Percentiles rank a stretch among this genome's conserved stretches.
phyloP scores from a whole-genome alignment of 2,329 filamentous ascomycete genomes.

The Penicillium sp. region DNA sequence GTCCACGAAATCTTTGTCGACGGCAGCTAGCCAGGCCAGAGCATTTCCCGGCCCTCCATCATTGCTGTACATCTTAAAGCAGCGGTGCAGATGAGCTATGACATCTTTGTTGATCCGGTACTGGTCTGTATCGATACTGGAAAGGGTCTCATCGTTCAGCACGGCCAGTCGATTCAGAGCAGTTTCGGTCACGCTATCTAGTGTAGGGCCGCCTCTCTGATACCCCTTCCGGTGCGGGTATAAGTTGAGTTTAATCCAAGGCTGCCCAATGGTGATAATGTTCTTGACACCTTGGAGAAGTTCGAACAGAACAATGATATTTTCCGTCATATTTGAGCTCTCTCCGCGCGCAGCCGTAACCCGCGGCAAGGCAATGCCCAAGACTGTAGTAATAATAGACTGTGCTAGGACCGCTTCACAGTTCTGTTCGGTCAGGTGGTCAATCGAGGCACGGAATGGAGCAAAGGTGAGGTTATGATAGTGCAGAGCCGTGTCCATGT shows the following conservation, averaged over 20 bases:
- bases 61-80: slow-evolving; percentile 27
- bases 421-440: slow-evolving; percentile 35
- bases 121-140: slow-evolving; percentile 25
- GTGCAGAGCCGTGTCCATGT: slow-evolving; percentile 38
- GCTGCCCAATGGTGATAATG: slow-evolving; percentile 31
- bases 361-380: slow-evolving; percentile 37
- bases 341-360: slow-evolving; percentile 32
- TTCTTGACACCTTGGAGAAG: slow-evolving; percentile 38
- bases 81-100: slow-evolving; percentile 28
- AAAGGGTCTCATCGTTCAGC: slow-evolving; percentile 31
- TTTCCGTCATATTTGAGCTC: slow-evolving; percentile 34
- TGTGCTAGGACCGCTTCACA: slow-evolving; percentile 41
- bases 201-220: slow-evolving; percentile 40
- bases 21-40: slow-evolving; percentile 35
- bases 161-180: slow-evolving; percentile 29
- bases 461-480: slow-evolving; percentile 38
- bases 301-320: slow-evolving; percentile 37
- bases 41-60: slow-evolving; percentile 31
- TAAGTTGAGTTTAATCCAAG: slow-evolving; percentile 52
- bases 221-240: slow-evolving; percentile 48
- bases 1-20: slow-evolving; percentile 34
- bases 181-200: slow-evolving; percentile 27
- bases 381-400: slow-evolving; percentile 37
- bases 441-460: slow-evolving; percentile 36
- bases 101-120: slow-evolving; percentile 33